phyloP scores from a whole-genome alignment of 2,329 filamentous ascomycete genomes.

The Calonectria honghensis region DNA sequence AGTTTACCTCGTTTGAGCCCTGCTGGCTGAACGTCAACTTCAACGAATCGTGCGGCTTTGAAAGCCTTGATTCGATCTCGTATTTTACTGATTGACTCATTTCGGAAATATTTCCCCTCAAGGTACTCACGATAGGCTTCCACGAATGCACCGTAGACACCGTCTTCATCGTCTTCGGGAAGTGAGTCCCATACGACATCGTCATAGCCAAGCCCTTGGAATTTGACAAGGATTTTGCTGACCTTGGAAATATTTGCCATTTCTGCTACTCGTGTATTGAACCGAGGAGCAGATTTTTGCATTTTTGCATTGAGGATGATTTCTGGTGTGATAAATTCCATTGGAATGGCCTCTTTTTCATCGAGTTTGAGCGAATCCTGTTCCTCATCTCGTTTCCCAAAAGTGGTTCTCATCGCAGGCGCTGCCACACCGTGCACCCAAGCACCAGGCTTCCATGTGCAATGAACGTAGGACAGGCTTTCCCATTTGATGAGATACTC shows the following conservation, averaged over 20 bases:
- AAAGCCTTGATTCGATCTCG: constrained; percentile 81
- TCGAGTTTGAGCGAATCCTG: constrained; percentile 78
- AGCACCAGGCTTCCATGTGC: constrained; percentile 89
- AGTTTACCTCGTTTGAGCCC: constrained; percentile 85
- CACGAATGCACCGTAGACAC: constrained; percentile 86
- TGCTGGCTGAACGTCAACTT: constrained; percentile 82
- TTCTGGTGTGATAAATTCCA: constrained; percentile 89
- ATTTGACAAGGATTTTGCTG: constrained; percentile 87
- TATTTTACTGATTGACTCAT: constrained; percentile 75
- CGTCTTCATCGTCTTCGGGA: constrained; percentile 77
- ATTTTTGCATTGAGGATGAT: constrained; percentile 89
- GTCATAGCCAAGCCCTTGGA: constrained; percentile 92
- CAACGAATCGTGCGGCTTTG: constrained; percentile 79
- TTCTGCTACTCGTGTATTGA: constrained; percentile 80
- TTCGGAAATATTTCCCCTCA: constrained; percentile 81
- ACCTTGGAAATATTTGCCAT: constrained; percentile 83
- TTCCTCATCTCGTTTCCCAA: constrained; percentile 81
- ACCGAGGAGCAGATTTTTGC: constrained; percentile 65
- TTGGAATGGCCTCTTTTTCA: constrained; percentile 86
- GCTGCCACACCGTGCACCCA: constrained; percentile 88
- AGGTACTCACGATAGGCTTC: constrained; percentile 92
- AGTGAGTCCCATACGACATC: constrained; percentile 93
- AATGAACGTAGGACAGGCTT: constrained; percentile 85
- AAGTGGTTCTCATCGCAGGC: constrained; percentile 81
- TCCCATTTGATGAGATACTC: constrained; percentile 97